These are phyloP conservation scores for Fusarium brevicatenulatum DNA, from an alignment of 2,329 filamentous ascomycete species.

Conservation along the genomic window DNA sequence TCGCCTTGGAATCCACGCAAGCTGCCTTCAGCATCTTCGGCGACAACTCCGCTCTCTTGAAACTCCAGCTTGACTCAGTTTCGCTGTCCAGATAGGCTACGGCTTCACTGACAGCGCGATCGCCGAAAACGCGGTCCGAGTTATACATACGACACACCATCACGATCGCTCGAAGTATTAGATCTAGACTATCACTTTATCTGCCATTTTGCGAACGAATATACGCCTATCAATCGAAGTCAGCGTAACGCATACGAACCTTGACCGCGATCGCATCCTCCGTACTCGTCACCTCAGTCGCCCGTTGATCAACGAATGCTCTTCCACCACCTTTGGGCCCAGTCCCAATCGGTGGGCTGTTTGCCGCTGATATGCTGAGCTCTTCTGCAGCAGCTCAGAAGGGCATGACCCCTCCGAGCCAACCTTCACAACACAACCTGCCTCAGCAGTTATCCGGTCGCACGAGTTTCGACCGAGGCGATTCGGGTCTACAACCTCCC, in stretches of 20 bases:
- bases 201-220: neutral
- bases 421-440: slow-evolving; percentile 51
- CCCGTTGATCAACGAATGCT: slow-evolving; percentile 50
- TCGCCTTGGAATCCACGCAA: slow-evolving; percentile 41
- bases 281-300: slow-evolving; percentile 19
- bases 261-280: slow-evolving; percentile 28
- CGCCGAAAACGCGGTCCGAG: slow-evolving; percentile 12
- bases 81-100: slow-evolving; percentile 8
- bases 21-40: slow-evolving; percentile 18
- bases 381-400: slow-evolving; percentile 48
- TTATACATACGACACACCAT: neutral
- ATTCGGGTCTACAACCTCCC: slow-evolving; percentile 59
- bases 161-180: neutral
- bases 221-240: slow-evolving; percentile 6
- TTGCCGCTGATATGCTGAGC: slow-evolving; percentile 48
- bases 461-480: slow-evolving; percentile 64
- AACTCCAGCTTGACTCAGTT: slow-evolving; percentile 21
- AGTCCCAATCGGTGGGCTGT: slow-evolving; percentile 53
- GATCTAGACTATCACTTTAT: neutral
- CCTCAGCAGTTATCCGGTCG: slow-evolving; percentile 45
- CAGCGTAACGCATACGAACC: slow-evolving; percentile 9
- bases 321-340: slow-evolving; percentile 49
- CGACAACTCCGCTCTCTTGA: slow-evolving; percentile 35
- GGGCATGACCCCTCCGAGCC: slow-evolving; percentile 47
- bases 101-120: slow-evolving; percentile 7